Percentiles rank a stretch among this genome's conserved stretches.
These are phyloP conservation scores for Phytophthora constricta DNA, from an alignment of 352 stramenopile species.

Conservation along the genomic window DNA sequence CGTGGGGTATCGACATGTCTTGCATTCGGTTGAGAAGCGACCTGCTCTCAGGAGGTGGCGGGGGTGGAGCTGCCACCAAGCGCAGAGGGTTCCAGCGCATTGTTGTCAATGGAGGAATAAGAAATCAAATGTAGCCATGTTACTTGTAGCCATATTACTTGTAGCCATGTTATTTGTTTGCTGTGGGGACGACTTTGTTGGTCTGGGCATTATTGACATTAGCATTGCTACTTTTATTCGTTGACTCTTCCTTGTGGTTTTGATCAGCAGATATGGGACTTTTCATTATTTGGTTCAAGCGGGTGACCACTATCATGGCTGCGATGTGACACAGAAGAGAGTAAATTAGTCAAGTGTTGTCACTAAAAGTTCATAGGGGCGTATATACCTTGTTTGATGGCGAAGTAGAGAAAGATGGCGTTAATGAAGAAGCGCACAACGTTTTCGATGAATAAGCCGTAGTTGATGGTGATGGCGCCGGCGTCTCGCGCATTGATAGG, in stretches of 20 bases:
- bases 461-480: constrained; percentile 65
- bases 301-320: background rate
- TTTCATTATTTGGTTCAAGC: background rate
- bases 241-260: background rate
- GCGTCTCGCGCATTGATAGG: constrained; percentile 51
- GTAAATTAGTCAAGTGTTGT: background rate
- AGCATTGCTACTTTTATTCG: background rate
- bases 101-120: background rate
- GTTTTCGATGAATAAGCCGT: constrained; percentile 66
- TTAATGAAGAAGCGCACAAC: constrained; percentile 72
- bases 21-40: background rate
- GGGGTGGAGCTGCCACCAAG: too few relatives aligned
- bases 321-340: background rate
- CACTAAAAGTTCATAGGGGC: background rate
- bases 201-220: background rate
- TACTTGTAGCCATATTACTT: background rate
- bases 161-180: background rate
- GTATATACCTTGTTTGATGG: constrained; percentile 61
- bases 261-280: background rate
- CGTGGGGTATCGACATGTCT: too few relatives aligned
- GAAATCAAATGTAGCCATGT: background rate
- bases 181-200: background rate
- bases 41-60: background rate
- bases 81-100: background rate
- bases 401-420: constrained; percentile 67